Conservation (phyloP, 2,329 filamentous ascomycete species). For the Monosporascus sp. region DNA sequence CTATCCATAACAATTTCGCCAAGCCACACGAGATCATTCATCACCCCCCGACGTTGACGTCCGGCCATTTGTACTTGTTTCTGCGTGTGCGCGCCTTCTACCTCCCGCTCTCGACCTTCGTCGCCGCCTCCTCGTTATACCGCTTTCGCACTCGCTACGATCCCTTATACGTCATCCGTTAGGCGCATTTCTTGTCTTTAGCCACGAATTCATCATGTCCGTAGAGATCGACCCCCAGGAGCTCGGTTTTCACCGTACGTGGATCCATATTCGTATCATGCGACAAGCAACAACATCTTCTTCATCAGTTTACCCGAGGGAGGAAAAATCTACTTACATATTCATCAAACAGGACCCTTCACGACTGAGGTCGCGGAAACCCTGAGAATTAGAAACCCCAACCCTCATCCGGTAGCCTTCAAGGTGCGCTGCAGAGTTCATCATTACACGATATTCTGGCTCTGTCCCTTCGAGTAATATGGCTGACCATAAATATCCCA, state of each 20-base stretch:
- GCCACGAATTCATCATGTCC: constrained; percentile 62
- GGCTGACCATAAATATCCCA: constrained; percentile 34
- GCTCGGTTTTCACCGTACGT: constrained; percentile 88
- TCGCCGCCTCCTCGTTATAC: too few relatives aligned
- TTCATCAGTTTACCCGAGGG: neutral
- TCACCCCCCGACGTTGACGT: too few relatives aligned
- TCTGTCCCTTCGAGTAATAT: constrained; percentile 10
- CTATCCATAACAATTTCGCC: too few relatives aligned
- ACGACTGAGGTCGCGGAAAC: constrained; percentile 60
- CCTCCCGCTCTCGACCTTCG: too few relatives aligned
- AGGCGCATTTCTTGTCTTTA: constrained; percentile 8
- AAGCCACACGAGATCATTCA: too few relatives aligned
- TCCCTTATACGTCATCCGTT: neutral
- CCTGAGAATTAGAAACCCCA: constrained; percentile 61
- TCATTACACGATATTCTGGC: neutral
- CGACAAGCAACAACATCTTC: neutral
- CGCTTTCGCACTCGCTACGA: neutral
- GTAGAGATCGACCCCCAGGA: constrained; percentile 89
- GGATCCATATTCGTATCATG: constrained; percentile 3
- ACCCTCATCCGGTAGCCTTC: constrained; percentile 59
- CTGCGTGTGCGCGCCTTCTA: too few relatives aligned
- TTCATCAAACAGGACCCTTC: constrained; percentile 53
- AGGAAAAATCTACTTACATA: constrained; percentile 12
- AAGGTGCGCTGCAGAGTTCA: constrained; percentile 46
- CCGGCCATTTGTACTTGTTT: too few relatives aligned